phyloP scores from a whole-genome alignment of 2,329 filamentous ascomycete genomes.

The Sporothrix schenckii region DNA sequence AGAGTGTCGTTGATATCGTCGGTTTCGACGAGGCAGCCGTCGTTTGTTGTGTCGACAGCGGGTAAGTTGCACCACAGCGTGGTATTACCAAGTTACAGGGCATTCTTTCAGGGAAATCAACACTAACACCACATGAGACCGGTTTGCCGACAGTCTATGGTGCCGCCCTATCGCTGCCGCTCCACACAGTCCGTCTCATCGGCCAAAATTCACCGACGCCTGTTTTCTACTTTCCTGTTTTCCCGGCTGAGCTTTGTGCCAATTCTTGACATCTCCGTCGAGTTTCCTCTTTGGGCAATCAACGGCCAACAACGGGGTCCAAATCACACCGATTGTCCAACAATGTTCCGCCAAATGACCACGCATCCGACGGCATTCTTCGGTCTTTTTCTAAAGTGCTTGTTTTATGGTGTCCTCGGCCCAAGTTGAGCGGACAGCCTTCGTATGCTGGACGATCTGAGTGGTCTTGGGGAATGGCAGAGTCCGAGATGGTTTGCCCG shows the following conservation, averaged over 20 bases:
- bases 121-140: too few species aligned
- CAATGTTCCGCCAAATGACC: not conserved
- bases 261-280: not conserved
- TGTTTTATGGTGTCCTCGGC: not conserved
- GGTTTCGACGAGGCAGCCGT: not conserved
- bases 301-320: not conserved
- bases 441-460: not conserved
- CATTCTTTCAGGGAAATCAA: too few species aligned
- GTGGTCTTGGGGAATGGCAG: not conserved
- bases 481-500: not conserved
- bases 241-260: not conserved
- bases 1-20: not conserved
- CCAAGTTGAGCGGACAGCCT: not conserved
- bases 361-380: not conserved
- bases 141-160: not conserved
- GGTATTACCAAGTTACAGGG: too few species aligned
- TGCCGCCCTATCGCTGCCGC: not conserved
- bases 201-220: slow-evolving; percentile 29
- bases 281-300: not conserved
- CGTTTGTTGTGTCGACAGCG: too few species aligned
- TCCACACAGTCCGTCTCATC: not conserved
- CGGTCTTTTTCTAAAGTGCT: not conserved
- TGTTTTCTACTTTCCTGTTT: not conserved
- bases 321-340: not conserved
- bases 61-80: too few species aligned